Percentiles rank a stretch among this genome's conserved stretches.
Evolutionary conservation across 306 rosid genomes (phyloP).

Genomic region (Quillaja saponaria): DNA sequence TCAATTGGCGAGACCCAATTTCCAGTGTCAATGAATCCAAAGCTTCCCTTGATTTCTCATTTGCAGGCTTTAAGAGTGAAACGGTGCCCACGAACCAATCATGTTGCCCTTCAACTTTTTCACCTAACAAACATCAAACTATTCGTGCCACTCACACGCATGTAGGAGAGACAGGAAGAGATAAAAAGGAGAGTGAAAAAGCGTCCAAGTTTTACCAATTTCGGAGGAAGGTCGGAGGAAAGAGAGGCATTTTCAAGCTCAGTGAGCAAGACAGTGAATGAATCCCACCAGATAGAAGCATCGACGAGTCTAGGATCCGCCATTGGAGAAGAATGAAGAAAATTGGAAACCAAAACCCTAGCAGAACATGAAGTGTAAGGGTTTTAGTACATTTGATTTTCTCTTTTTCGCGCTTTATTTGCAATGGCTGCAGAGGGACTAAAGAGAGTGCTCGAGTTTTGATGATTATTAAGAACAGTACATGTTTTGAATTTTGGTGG

Average conservation of each 20-base stretch:
- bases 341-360: constrained; percentile 41
- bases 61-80: constrained; percentile 63
- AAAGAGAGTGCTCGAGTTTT: too few species aligned
- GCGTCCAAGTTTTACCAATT: constrained; percentile 61
- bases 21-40: constrained; percentile 59
- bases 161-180: not conserved
- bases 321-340: constrained; percentile 44
- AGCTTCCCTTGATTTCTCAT: constrained; percentile 69
- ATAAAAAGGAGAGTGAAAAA: not conserved
- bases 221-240: constrained; percentile 62
- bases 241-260: constrained; percentile 73
- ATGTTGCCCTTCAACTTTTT: constrained; percentile 70
- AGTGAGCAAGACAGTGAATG: constrained; percentile 62
- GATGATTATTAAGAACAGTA: too few species aligned
- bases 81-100: constrained; percentile 70
- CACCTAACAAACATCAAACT: constrained; percentile 40
- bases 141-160: constrained; percentile 20
- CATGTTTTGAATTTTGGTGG: too few species aligned
- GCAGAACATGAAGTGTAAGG: constrained; percentile 20
- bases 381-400: constrained; percentile 34
- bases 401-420: constrained; percentile 56
- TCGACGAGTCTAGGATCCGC: constrained; percentile 60
- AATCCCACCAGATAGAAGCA: constrained; percentile 90
- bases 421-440: too few species aligned
- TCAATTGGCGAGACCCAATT: constrained; percentile 63